Evolutionary conservation across 176 grass and related monocot genomes (phyloP).

Genomic region (Chrysopogon serrulatus): DNA sequence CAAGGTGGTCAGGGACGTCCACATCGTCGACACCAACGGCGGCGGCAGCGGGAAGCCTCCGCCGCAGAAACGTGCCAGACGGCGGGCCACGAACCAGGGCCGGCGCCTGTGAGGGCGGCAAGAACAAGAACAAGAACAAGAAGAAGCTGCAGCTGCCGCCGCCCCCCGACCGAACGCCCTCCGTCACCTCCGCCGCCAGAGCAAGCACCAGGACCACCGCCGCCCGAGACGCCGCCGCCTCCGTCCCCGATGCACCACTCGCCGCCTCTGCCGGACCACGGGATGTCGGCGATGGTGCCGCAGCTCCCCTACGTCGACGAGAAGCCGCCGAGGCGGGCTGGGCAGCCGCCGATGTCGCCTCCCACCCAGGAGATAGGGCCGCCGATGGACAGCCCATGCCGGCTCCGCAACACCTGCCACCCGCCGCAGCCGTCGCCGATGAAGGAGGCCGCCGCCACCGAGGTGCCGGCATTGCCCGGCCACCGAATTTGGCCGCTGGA

Average conservation of each 20-base stretch:
- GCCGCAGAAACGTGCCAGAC: background rate
- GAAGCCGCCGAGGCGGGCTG: background rate
- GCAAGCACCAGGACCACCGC: background rate
- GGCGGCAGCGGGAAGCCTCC: background rate
- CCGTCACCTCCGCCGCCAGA: background rate
- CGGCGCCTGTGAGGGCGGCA: background rate
- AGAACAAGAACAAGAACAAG: constrained; percentile 13
- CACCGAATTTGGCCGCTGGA: background rate
- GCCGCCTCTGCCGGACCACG: background rate
- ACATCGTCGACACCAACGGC: constrained; percentile 5
- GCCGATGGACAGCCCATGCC: background rate
- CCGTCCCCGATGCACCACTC: background rate
- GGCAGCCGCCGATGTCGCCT: background rate
- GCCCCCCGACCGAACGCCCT: background rate
- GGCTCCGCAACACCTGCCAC: background rate
- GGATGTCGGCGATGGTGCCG: background rate
- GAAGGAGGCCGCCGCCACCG: background rate
- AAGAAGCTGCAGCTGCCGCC: no score
- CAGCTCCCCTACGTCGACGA: background rate
- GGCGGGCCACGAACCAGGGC: background rate
- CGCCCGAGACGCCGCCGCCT: background rate
- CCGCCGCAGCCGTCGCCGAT: background rate
- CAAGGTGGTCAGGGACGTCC: constrained; percentile 46
- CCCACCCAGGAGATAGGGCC: background rate
- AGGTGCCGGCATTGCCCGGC: background rate